Percentiles rank a stretch among this genome's conserved stretches.
Conservation (phyloP, 768 basidiomycete species). For the Tylopilus felleus region DNA sequence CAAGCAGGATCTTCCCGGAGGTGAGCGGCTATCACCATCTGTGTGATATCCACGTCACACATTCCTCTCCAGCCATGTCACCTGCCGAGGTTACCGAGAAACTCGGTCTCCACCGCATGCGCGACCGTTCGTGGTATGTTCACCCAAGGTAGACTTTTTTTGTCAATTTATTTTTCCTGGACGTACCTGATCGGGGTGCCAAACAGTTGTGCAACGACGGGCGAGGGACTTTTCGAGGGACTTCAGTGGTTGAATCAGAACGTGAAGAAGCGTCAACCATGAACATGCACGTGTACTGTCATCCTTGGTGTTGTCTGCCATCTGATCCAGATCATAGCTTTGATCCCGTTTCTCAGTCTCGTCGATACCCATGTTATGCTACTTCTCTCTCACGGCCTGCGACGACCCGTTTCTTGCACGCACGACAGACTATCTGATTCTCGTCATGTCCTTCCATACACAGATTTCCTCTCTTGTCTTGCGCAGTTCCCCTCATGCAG, state of each 20-base stretch:
- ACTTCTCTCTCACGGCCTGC: constrained; percentile 34
- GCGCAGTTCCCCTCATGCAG: constrained; percentile 22
- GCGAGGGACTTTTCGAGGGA: constrained; percentile 96
- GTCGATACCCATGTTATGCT: constrained; percentile 35
- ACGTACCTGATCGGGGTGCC: not conserved
- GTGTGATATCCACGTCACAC: not conserved
- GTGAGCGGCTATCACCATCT: constrained; percentile 43
- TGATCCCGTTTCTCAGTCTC: constrained; percentile 15
- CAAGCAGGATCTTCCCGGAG: constrained; percentile 97
- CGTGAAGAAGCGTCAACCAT: constrained; percentile 88
- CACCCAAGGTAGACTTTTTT: constrained; percentile 77
- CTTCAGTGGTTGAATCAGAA: constrained; percentile 97
- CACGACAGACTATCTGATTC: constrained; percentile 36
- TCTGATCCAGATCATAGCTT: constrained; percentile 23
- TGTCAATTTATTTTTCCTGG: not conserved
- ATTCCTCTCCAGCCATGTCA: constrained; percentile 73
- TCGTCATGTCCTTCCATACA: constrained; percentile 25
- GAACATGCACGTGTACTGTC: constrained; percentile 27
- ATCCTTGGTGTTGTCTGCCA: constrained; percentile 19
- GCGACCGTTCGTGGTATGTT: constrained; percentile 98
- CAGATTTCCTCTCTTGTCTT: constrained; percentile 18
- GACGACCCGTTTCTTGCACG: constrained; percentile 32
- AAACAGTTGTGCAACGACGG: constrained; percentile 87
- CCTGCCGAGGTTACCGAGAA: constrained; percentile 98
- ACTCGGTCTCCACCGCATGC: constrained; percentile 91